Percentiles rank a stretch among this genome's conserved stretches.
Conservation (phyloP, 2,329 filamentous ascomycete genomes). For the Trichoderma afroharzianum region DNA sequence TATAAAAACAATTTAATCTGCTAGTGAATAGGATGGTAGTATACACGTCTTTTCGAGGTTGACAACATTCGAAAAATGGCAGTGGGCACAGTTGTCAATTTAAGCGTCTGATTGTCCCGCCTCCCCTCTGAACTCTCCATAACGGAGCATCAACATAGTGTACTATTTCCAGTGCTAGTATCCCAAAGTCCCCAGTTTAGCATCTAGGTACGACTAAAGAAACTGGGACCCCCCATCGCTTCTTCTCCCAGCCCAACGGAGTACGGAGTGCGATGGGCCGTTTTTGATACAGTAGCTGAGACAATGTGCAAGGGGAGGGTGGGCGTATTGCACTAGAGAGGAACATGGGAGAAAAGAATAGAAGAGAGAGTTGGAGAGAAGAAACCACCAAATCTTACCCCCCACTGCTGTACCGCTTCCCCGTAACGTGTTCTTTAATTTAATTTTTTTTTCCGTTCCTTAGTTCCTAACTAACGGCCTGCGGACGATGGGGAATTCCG, state of each 20-base stretch:
- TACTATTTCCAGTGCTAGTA: neutral
- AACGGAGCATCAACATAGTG: neutral
- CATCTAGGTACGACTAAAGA: neutral
- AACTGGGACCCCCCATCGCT: neutral
- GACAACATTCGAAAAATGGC: neutral
- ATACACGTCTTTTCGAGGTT: neutral
- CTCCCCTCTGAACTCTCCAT: neutral
- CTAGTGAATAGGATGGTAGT: neutral
- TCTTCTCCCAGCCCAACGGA: neutral
- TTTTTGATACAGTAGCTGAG: neutral
- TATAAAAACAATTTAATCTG: neutral
- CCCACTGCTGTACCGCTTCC: neutral
- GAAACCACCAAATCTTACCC: neutral
- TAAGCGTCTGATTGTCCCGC: constrained; percentile 9
- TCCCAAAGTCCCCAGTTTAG: neutral
- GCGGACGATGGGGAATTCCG: neutral
- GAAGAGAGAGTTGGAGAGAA: neutral
- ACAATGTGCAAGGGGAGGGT: neutral
- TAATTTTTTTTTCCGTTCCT: neutral
- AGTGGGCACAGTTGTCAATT: constrained; percentile 6
- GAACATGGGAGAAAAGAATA: neutral
- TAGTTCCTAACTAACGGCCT: neutral
- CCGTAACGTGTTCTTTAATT: neutral
- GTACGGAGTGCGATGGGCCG: neutral
- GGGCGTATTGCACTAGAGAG: neutral